Conservation (phyloP, 768 basidiomycete genomes). For the Lyophyllum semitale region DNA sequence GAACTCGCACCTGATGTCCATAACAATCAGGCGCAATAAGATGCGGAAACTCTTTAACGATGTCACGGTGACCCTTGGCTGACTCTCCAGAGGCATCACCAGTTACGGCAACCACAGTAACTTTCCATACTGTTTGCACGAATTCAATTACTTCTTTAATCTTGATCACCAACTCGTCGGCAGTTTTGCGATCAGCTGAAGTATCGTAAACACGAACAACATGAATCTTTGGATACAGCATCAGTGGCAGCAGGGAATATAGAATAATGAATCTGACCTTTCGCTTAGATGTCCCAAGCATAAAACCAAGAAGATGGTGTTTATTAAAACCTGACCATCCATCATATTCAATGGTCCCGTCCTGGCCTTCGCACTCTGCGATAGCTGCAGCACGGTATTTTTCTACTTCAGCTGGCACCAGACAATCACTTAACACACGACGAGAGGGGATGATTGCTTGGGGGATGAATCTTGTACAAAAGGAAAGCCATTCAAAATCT, state of each 20-base stretch:
- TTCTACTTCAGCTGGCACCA: constrained; percentile 3
- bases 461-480: constrained; percentile 22
- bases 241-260: neutral
- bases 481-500: constrained; percentile 19
- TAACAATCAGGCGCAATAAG: constrained; percentile 34
- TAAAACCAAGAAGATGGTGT: constrained; percentile 29
- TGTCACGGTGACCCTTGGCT: constrained; percentile 19
- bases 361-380: constrained; percentile 4
- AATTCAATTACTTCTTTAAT: constrained; percentile 15
- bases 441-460: constrained; percentile 9
- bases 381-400: constrained; percentile 1
- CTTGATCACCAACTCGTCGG: constrained; percentile 26
- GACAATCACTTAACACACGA: neutral
- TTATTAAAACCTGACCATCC: constrained; percentile 28
- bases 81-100: constrained; percentile 39
- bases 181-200: constrained; percentile 30
- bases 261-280: neutral
- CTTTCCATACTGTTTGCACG: constrained; percentile 26
- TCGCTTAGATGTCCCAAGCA: constrained; percentile 16
- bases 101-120: constrained; percentile 28
- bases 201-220: constrained; percentile 31
- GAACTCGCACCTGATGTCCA: constrained; percentile 18
- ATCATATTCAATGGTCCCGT: constrained; percentile 24
- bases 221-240: neutral
- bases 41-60: constrained; percentile 17